Base-by-base conservation (phyloP, 2,329 filamentous ascomycete species). In the Sporothrix schenckii region DNA sequence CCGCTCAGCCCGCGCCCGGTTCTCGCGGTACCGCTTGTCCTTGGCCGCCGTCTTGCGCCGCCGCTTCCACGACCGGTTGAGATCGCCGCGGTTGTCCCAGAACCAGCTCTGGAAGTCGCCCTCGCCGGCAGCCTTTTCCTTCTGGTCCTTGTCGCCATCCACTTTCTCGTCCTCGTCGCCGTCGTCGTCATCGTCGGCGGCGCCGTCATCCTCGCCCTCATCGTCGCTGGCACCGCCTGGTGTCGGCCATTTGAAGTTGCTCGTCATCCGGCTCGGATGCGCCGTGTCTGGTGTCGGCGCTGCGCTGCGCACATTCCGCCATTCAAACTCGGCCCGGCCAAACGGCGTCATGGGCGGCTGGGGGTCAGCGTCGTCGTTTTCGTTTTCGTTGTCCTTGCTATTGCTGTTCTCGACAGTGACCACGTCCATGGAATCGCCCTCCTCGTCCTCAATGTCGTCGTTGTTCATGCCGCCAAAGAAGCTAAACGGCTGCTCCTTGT, bases 271-370 rank as follows among this genome's bases (percentile, higher is more conserved):
- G 53, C 84, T 88, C 1, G 92, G 89, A 72, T 93, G 89, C 1
- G 93, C 93, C 0, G 95, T 98, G 77, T 99, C 95, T 0, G 95
- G 95, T 0, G 95, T 99, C 0, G 95, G 95, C 2, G 95, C 95
- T 6, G 93, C 93, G 77, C 93, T 97, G 70, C 95, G 87, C n/a
- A 92, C 78, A 66, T 87, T 87, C 72, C 93, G 87, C 80, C 84
- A 88, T 75, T 92, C 90, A 41, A 94, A 83, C 74, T 98, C 94
- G 74, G 89, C 87, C 73, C 89, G 88, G 0, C 92, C 92, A 78
- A 89, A 97, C 0, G 94, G 94, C 0, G 94, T 97, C 80, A 93
- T 88, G 14, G 93, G 94, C 4, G 82, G 71, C 67, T 72, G 71
- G 14, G 30, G 34, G 10, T 24, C 49, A 14, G 52, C 16, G 1